Evolutionary conservation across 208 protist genomes (phyloP), one percentile per base, ranked within the genome.

Genomic region (Crithidia brevicula): DNA sequence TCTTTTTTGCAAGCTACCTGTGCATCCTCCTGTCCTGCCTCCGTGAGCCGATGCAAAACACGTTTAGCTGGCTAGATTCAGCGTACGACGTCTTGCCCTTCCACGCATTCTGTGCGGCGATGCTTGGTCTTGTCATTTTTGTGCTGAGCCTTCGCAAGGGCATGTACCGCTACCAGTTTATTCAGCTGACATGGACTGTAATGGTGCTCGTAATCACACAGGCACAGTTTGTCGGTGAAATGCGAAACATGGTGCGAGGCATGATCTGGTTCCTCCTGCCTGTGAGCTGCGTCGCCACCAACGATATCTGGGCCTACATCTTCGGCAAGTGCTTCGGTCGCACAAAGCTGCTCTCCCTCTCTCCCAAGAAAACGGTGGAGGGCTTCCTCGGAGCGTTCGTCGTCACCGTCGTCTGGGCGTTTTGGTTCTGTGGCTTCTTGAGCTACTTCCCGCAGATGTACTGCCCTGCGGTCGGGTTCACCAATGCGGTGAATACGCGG

Each of bases 241-340:
- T 95, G 61, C 76, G 70, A 56, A 97, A 93, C 63, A 92, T 98
- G 83, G 82, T 93, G 46, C 81, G 87, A 22, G 94, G 92, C 25
- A 95, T 97, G 91, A 86, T 98, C 46, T 98, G 94, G 92, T 98
- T 98, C 71, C 73, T 96, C 30, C 76, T 98, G 51, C 94, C 94
- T 1, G 86, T 93, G 43, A 87, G 79, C 47, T 95, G 87, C 65
- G 92, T 98, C 43, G 71, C 97, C 31, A 92, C 86, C 69, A 98
- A 98, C 63, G 94, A 98, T 56, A 94, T 92, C 66, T 96, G 86
- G 85, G 94, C 94, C 15, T 98, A 96, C 75, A 73, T 88, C 0
- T 95, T 89, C 61, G 94, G 94, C 33, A 96, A 96, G 79, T 73
- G 91, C n/a, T 98, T 98, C 72, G 94, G 94, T 18, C 79, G 84